A percentile compares a stretch with the other conserved stretches of the same genome.
These are phyloP conservation scores for Rhizophora apiculata DNA, from an alignment of 345 rosid genomes.

Conservation along the genomic window DNA sequence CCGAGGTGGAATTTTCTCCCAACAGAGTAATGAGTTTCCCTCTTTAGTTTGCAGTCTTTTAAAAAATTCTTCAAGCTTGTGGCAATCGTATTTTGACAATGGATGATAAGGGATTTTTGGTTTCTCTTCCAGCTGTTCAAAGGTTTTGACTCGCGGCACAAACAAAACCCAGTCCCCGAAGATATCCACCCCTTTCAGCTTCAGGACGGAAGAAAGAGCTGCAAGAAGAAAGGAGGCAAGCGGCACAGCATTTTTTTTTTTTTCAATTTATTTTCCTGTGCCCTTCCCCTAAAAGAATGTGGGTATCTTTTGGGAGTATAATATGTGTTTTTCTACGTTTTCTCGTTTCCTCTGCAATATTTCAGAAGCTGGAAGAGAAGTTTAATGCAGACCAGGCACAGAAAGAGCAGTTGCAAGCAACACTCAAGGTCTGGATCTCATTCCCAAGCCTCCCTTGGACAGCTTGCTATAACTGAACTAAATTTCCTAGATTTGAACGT, in stretches of 20 bases:
- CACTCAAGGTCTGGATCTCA: conserved; percentile 37
- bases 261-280: background rate
- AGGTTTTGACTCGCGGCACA: conserved; percentile 51
- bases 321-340: background rate
- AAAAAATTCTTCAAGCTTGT: background rate
- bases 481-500: no score
- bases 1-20: conserved; percentile 68
- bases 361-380: conserved; percentile 79
- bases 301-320: background rate
- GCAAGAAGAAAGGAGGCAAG: conserved; percentile 78
- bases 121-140: conserved; percentile 46
- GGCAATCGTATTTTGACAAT: background rate
- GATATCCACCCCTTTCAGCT: conserved; percentile 57
- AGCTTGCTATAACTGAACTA: background rate
- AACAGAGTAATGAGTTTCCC: conserved; percentile 54
- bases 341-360: conserved; percentile 1
- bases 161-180: conserved; percentile 60
- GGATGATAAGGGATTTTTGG: conserved; percentile 10
- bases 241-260: background rate
- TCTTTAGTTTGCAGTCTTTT: background rate
- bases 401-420: conserved; percentile 46
- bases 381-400: conserved; percentile 52
- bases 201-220: conserved; percentile 82
- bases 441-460: background rate
- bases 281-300: background rate